Base-by-base conservation (phyloP, 139 green algal genomes). In the Chlamydomonas incerta region DNA sequence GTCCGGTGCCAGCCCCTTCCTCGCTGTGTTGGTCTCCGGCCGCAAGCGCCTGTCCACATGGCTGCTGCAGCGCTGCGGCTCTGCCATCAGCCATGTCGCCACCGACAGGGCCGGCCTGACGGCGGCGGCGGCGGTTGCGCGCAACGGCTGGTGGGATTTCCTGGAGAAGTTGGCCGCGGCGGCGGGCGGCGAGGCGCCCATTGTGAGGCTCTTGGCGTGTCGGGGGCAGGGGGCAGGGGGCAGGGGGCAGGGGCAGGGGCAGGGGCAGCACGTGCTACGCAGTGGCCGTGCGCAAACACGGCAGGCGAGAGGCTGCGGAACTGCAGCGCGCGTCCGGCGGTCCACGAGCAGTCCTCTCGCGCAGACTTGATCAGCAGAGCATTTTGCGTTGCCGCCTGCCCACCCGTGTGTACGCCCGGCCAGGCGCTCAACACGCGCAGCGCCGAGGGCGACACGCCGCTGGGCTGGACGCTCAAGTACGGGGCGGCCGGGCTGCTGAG, bases 391-490 rank as follows among this genome's bases (percentile, higher is more conserved):
- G n/a, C n/a, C n/a, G n/a, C n/a, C n/a, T n/a, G n/a, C n/a, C n/a
- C n/a, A n/a, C n/a, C n/a, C n/a, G n/a, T n/a, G n/a, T n/a, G n/a
- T n/a, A n/a, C n/a, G n/a, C n/a, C n/a, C n/a, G n/a, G n/a, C 1
- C 47, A 57, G 65, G 72, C 67, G 20, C 77, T 89, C 23, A 85
- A 86, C 77, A 77, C 50, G 31, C 35, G 46, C 34, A 80, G 77
- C 57, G 50, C 8, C 2, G 60, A 75, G 0, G 80, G 87, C 55
- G 74, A 90, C 66, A 90, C 81, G 4, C 21, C 72, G 8, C 81
- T 88, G 52, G 81, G 81, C 37, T 90, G 87, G 74, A 47, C 80
- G 81, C 81, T 90, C 37, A 85, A 87, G 81, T 88, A 72, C 37
- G 67, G 66, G 14, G 33, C 86, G 0, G 37, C 31, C 23, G 57